Evolutionary conservation across 495 filamentous ascomycete species (phyloP).

Genomic region (Annulohypoxylon maeteangense): DNA sequence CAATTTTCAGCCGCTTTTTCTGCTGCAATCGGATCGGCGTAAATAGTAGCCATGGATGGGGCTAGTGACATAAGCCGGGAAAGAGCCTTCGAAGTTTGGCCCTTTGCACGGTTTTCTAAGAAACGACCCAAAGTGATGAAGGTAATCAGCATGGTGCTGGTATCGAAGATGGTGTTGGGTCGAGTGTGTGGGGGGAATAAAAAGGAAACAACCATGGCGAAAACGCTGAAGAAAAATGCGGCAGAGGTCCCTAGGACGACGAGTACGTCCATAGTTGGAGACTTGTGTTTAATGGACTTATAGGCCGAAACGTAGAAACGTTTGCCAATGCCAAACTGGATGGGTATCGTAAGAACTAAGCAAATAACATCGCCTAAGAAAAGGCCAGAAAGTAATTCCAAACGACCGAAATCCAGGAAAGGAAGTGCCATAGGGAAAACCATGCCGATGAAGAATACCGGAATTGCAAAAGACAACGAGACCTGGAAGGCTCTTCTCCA

Average conservation of each 20-base stretch:
- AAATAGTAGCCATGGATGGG: constrained; percentile 97
- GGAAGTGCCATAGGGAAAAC: constrained; percentile 82
- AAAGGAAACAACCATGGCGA: constrained; percentile 86
- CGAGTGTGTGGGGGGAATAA: constrained; percentile 73
- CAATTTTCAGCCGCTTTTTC: constrained; percentile 88
- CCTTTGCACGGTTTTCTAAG: constrained; percentile 95
- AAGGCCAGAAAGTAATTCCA: constrained; percentile 74
- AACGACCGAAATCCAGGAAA: constrained; percentile 74
- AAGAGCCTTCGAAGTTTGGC: constrained; percentile 93
- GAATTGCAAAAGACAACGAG: constrained; percentile 83
- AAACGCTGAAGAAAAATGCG: constrained; percentile 97
- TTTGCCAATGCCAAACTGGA: constrained; percentile 96
- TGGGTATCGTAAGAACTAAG: constrained; percentile 83
- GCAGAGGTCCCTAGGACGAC: constrained; percentile 94
- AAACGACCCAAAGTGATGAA: constrained; percentile 93
- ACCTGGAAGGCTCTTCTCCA: constrained; percentile 84
- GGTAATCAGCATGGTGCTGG: constrained; percentile 97
- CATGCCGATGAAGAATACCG: constrained; percentile 95
- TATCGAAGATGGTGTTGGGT: constrained; percentile 93
- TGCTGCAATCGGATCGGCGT: constrained; percentile 94
- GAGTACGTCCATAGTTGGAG: constrained; percentile 97
- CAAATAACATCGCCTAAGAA: constrained; percentile 90
- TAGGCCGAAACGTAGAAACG: constrained; percentile 93
- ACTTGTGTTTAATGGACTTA: constrained; percentile 86
- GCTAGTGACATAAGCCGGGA: constrained; percentile 95